Percentiles rank a stretch among this genome's conserved stretches.
Conservation (phyloP, 2,329 filamentous ascomycete genomes). For the Pyrenophora tritici-repentis region DNA sequence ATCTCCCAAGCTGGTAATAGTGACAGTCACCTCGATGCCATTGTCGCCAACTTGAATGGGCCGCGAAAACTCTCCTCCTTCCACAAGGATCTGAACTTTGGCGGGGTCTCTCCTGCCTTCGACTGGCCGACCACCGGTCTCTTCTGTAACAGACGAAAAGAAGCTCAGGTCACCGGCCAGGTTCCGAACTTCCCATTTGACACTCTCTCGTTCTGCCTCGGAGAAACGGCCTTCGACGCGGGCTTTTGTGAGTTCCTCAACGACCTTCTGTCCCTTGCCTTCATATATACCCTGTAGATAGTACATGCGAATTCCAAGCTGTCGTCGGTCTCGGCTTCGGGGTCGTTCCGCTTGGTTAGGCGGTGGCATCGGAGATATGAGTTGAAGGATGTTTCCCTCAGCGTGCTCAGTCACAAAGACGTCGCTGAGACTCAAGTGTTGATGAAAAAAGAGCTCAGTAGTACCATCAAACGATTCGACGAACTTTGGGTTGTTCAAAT, state of each 20-base stretch:
- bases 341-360: slow-evolving; percentile 35
- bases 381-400: slow-evolving; percentile 68
- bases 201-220: slow-evolving; percentile 79
- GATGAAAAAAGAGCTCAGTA: slow-evolving; percentile 73
- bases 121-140: slow-evolving; percentile 65
- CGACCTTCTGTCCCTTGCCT: slow-evolving; percentile 73
- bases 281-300: slow-evolving; percentile 76
- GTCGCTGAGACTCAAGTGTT: slow-evolving; percentile 71
- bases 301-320: slow-evolving; percentile 56
- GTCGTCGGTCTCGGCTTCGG: slow-evolving; percentile 38
- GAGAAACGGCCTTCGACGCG: slow-evolving; percentile 83
- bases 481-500: slow-evolving; percentile 76
- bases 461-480: slow-evolving; percentile 39
- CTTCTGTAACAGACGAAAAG: slow-evolving; percentile 73
- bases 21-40: slow-evolving; percentile 72
- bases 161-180: slow-evolving; percentile 60
- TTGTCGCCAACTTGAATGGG: slow-evolving; percentile 49
- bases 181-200: slow-evolving; percentile 79
- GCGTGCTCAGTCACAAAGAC: slow-evolving; percentile 71
- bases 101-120: slow-evolving; percentile 71
- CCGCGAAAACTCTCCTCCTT: slow-evolving; percentile 69
- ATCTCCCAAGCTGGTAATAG: slow-evolving; percentile 62
- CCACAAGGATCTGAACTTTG: slow-evolving; percentile 72
- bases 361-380: slow-evolving; percentile 60
- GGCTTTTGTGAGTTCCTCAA: slow-evolving; percentile 85